Conservation (phyloP, 225 moss, liverwort and hornwort genomes). For the Sphagnum contortum region DNA sequence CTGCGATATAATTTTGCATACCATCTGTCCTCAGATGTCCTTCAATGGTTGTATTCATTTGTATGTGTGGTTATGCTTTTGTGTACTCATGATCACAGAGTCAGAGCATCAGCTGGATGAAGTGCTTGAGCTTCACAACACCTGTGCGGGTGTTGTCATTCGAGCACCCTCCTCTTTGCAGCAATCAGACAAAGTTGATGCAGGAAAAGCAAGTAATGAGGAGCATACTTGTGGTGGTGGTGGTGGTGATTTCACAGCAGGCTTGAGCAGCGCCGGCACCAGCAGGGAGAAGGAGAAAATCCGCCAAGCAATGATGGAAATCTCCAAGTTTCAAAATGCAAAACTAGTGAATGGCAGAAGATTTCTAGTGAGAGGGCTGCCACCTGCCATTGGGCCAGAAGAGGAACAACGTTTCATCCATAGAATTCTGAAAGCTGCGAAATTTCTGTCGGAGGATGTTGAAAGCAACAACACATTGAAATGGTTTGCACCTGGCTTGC, state of each 20-base stretch:
- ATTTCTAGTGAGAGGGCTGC: neutral
- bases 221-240: neutral
- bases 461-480: slow-evolving; percentile 2
- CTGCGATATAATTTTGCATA: neutral
- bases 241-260: neutral
- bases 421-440: slow-evolving; percentile 45
- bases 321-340: slow-evolving; percentile 26
- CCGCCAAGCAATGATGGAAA: slow-evolving; percentile 39
- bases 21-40: neutral
- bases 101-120: slow-evolving; percentile 11
- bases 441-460: slow-evolving; percentile 9
- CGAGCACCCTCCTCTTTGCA: no score
- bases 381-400: slow-evolving; percentile 11
- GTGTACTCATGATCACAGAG: slow-evolving; percentile 12
- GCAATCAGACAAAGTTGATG: slow-evolving; percentile 3
- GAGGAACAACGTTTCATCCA: slow-evolving; percentile 54
- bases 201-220: slow-evolving; percentile 5
- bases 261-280: slow-evolving; percentile 2
- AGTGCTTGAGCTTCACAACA: neutral
- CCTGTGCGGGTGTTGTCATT: no score
- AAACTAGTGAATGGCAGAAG: neutral
- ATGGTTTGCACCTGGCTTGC: slow-evolving; percentile 10
- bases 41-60: no score
- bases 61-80: neutral
- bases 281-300: slow-evolving; percentile 11